Evolutionary conservation across 2,329 filamentous ascomycete species (phyloP), one percentile per base, ranked within the genome.

Genomic region (Claviceps sp.): DNA sequence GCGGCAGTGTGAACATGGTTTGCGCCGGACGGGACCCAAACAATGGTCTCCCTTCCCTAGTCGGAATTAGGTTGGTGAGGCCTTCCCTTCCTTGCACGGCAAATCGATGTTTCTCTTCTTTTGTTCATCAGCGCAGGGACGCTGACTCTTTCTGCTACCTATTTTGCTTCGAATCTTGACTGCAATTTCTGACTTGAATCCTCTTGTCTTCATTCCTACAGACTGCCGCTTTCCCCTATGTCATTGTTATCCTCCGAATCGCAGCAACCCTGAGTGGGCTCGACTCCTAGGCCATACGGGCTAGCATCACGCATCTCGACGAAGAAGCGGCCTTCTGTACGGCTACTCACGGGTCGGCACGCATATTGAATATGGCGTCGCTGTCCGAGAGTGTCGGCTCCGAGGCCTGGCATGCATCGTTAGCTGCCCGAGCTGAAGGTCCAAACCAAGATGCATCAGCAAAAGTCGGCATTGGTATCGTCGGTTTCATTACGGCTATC

Each of bases 401-500:
- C 9, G 38, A n/a, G 22, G 5, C 45, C 29, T 50, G 52, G 52
- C 39, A 37, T 17, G 36, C 37, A 11, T 36, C 34, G 8, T 13
- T 40, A 3, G 20, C 47, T 38, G 17, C 51, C 37, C 53, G 54
- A 20, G 51, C 57, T 5, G 26, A 38, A 14, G 17, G 8, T 13
- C 3, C 22, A 40, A 42, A 26, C 23, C 11, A 16, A 36, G 53
- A 49, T 9, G 61, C 75, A 61, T 53, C 75, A 59, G 58, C 75
- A 63, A 62, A 72, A 66, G 61, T 74, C 65, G 67, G 67, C 6
- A 64, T 68, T 2, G 67, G 67, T 2, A 62, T 70, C 14, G 56
- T 65, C 42, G 66, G 57, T 47, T 87, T 88, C 57, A 60, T 86
- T 38, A 80, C 83, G 49, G 83, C 84, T 43, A 62, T 87, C 56